Conservation (phyloP, 2,329 filamentous ascomycete genomes). For the Bipolaris gigantea region DNA sequence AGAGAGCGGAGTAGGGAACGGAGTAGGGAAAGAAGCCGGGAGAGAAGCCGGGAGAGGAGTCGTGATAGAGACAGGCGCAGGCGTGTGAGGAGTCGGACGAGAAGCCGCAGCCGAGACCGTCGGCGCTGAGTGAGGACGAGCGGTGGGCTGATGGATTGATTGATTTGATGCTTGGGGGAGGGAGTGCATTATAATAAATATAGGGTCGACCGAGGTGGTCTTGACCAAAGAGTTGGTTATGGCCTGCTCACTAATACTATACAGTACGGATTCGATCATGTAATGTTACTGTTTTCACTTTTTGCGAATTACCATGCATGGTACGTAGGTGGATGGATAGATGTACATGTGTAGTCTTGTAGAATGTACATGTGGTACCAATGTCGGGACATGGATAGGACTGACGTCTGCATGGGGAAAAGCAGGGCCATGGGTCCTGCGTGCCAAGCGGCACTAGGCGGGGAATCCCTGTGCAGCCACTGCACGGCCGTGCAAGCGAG, state of each 20-base stretch:
- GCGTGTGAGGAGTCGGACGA: constrained; percentile 4
- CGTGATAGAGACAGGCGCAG: constrained; percentile 20
- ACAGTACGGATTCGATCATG: background rate
- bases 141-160: background rate
- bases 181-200: constrained; percentile 5
- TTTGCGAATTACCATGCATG: too few species aligned
- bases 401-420: background rate
- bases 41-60: constrained; percentile 7
- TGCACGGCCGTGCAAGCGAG: constrained; percentile 28
- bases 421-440: constrained; percentile 1
- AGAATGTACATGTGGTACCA: too few species aligned
- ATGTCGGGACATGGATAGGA: background rate
- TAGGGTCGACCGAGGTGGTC: background rate
- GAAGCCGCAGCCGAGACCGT: constrained; percentile 24
- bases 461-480: constrained; percentile 15
- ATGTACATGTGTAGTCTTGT: too few species aligned
- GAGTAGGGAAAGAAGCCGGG: constrained; percentile 12
- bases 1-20: constrained; percentile 22
- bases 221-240: background rate
- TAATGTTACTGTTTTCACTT: too few species aligned
- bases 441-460: constrained; percentile 13
- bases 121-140: constrained; percentile 10
- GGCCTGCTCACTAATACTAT: background rate
- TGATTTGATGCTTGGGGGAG: background rate
- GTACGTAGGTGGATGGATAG: too few species aligned